Conservation (phyloP, 345 rosid genomes). For the Psidium friedrichsthalianum region DNA sequence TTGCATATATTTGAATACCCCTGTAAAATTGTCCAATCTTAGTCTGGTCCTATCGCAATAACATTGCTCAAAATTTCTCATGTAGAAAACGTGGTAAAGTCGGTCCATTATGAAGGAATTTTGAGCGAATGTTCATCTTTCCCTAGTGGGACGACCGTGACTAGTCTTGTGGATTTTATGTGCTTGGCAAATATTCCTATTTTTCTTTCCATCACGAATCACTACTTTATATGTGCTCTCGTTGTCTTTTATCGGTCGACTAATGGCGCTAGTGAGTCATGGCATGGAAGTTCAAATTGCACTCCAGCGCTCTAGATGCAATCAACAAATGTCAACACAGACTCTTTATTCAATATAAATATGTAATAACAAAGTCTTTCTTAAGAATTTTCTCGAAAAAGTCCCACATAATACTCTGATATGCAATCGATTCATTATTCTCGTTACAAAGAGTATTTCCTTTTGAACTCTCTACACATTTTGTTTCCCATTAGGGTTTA, state of each 20-base stretch:
- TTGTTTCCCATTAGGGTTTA: background rate
- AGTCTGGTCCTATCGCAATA: background rate
- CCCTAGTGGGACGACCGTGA: background rate
- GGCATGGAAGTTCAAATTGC: too few species aligned
- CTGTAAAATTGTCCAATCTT: background rate
- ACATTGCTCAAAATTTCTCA: too few species aligned
- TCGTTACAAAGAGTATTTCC: background rate
- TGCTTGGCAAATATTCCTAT: background rate
- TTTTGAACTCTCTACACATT: background rate
- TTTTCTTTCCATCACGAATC: background rate
- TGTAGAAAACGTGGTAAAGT: too few species aligned
- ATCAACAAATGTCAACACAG: background rate
- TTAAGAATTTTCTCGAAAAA: background rate
- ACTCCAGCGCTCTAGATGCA: too few species aligned
- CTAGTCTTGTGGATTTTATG: background rate
- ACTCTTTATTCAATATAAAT: background rate
- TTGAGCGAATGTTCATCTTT: background rate
- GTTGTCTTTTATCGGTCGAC: background rate
- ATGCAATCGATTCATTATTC: background rate
- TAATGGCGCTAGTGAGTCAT: background rate
- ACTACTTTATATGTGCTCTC: background rate
- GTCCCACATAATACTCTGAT: background rate
- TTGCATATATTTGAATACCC: background rate
- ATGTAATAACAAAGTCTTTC: background rate
- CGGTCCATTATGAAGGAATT: too few species aligned